Base-by-base conservation (phyloP, 2,329 filamentous ascomycete species). In the Parascedosporium putredinis region DNA sequence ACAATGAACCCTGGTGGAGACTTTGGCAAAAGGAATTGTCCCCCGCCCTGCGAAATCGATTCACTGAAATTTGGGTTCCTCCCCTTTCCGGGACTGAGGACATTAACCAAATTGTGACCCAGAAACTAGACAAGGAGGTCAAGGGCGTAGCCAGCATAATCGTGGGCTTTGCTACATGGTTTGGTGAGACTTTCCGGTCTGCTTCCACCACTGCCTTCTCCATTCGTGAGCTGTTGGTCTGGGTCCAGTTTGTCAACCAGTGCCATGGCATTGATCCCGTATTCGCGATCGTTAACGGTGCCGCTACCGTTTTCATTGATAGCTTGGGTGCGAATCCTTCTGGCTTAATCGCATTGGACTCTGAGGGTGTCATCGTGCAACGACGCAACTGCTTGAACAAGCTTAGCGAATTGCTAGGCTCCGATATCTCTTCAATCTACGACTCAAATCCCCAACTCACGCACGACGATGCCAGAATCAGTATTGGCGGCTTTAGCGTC, bases 1-100 rank as follows among this genome's bases (percentile, higher is more conserved):
- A 98, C 93, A 0, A 99, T 99, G 93, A 99, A 99, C 57, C 93
- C 93, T 7, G 94, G 94, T 47, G 93, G 94, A 43, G 93, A 99
- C 62, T 98, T 97, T 63, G 93, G 93, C 55, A 99, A 99, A 69
- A 91, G 57, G 93, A 99, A 64, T 76, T 99, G 10, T 98, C 93
- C 1, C 93, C 93, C 3, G 94, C 93, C 12, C 71, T 99, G 52
- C 79, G 93, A 43, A 98, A 99, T 63, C 86, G 93, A 53, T 95
- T 99, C 63, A 99, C 93, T 0, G 93, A 99, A 66, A 96, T 99
- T 7, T 98, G 93, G 93, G 93, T 97, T 1, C 89, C 93, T 1
- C 79, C 90, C 1, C 70, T 97, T 52, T 89, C 88, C 1, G 86
- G 91, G 52, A 78, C 81, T 47, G 83, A 89, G 25, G 94, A 99